phyloP scores from a whole-genome alignment of 495 filamentous ascomycete genomes.

The Durotheca rogersii region DNA sequence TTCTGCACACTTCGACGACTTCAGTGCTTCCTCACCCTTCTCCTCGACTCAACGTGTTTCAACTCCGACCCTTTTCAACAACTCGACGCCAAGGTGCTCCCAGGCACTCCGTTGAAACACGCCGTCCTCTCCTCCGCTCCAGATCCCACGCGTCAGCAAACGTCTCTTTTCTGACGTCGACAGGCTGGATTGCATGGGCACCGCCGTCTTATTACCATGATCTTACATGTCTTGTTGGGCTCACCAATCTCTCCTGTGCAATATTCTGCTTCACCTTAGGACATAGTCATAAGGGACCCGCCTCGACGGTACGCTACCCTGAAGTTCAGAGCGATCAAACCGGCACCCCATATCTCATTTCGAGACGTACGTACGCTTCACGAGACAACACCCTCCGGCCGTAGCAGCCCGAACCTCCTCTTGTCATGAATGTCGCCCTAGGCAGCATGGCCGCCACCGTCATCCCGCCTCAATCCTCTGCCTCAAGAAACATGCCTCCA shows the following conservation, averaged over 20 bases:
- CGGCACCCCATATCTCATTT: constrained; percentile 1
- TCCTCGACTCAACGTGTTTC: constrained; percentile 24
- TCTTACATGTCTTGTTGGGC: neutral
- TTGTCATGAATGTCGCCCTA: constrained; percentile 32
- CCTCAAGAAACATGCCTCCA: constrained; percentile 41
- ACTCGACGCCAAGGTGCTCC: constrained; percentile 10
- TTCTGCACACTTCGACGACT: constrained; percentile 28
- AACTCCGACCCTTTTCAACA: constrained; percentile 18
- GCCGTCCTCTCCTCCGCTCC: constrained; percentile 1
- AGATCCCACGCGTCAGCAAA: constrained; percentile 7
- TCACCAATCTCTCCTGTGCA: constrained; percentile 5
- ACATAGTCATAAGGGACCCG: neutral
- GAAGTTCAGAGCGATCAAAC: constrained; percentile 5
- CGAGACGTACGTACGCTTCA: neutral
- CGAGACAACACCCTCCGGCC: neutral
- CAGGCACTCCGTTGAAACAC: constrained; percentile 20
- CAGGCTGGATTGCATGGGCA: constrained; percentile 1
- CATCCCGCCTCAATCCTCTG: constrained; percentile 28
- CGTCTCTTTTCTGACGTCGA: neutral
- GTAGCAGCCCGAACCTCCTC: neutral
- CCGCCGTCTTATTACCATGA: constrained; percentile 12
- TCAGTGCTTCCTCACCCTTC: constrained; percentile 28
- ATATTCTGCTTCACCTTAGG: constrained; percentile 3
- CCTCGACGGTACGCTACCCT: neutral
- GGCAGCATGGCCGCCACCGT: constrained; percentile 33